Base-by-base conservation (phyloP, 257 asterid genomes). In the Phtheirospermum japonicum region DNA sequence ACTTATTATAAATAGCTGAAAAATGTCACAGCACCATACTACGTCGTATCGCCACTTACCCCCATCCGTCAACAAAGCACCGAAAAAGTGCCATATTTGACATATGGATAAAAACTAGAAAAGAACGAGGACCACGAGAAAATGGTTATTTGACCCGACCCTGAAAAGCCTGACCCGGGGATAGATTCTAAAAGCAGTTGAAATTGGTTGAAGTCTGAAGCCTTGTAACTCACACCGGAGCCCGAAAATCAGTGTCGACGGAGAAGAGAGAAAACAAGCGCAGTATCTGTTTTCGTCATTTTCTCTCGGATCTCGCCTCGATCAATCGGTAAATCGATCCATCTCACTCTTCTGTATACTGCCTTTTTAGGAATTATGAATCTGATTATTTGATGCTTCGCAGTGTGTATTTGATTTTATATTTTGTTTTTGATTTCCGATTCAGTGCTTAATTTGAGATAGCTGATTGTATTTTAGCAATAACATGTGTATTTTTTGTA, bases 271-370 rank as follows among this genome's bases (percentile, higher is more conserved):
- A 28, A 59, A 36, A 36, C 10, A 34, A 30, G 17, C 10, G 4
- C 0, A 4, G 36, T 31, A 6, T 26, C 17, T 55, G 16, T 12
- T 39, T 19, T 51, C 61, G 42, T 13, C 42, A 9, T 39, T 57
- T 23, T 46, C 33, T 26, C 14, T 54, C 55, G 55, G 69, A 65
- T 52, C 62, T 65, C 62, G 54, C 19, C 49, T 54, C 66, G 39
- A 64, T 70, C 66, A 64, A 48, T 71, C 65, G 66, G 70, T 71
- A 48, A 63, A 48, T 57, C 28, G 43, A 5, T 37, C 18, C 23
- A 18, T 55, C 55, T 36, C 23, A 33, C 6, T 37, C 45, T 63
- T 23, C 12, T 46, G 26, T 4, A 46, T 14, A 1, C 37, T 37
- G n/a, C 30, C 4, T 18, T 9, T 34, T 59, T 57, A n/a, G 10